Base-by-base conservation (phyloP, 805 yeast genomes). In the Candida arabinofermentans region DNA sequence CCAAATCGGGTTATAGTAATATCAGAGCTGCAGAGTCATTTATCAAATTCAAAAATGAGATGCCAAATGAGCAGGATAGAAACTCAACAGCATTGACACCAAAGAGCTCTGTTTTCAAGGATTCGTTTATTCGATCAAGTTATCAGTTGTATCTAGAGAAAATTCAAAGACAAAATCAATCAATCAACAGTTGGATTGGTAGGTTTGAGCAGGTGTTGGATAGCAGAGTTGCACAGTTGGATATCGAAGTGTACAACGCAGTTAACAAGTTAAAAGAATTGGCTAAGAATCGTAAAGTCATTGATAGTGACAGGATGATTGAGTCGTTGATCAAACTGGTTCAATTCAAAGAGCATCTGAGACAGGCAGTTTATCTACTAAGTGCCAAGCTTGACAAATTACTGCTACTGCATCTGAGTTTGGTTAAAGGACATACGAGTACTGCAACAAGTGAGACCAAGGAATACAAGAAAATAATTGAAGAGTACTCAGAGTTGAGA, bases 141-240 rank as follows among this genome's bases (percentile, higher is more conserved):
- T 57, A 59, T 24, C 52, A 57, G 24, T 31, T 59, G 21, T 57
- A 44, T 24, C 18, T 30, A 14, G 57, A 57, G n/a, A 53, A 54
- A 27, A 39, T 41, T 8, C 42, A 42, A 8, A 19, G 29, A 5
- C 53, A 56, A 42, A 50, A 51, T 22, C 41, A 46, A 17, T 31
- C 35, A 16, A 36, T 52, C 8, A 43, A 50, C 14, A 37, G 43
- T 21, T 34, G 44, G 14, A 40, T 51, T 2, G 36, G 46, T 6
- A 44, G 45, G 1, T 54, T 53, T 24, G 59, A 56, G 23, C 41
- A 47, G 34, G 27, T 24, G 9, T 18, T 55, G 2, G 48, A 36
- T 5, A 39, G 45, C 9, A 39, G 34, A 12, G 21, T 46, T 3
- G 32, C 36, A 18, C 38, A 44, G 24, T 12, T 54, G 5, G 40